Base-by-base conservation (phyloP, 139 green algal genomes). In the Pycnococcus provasolii region DNA sequence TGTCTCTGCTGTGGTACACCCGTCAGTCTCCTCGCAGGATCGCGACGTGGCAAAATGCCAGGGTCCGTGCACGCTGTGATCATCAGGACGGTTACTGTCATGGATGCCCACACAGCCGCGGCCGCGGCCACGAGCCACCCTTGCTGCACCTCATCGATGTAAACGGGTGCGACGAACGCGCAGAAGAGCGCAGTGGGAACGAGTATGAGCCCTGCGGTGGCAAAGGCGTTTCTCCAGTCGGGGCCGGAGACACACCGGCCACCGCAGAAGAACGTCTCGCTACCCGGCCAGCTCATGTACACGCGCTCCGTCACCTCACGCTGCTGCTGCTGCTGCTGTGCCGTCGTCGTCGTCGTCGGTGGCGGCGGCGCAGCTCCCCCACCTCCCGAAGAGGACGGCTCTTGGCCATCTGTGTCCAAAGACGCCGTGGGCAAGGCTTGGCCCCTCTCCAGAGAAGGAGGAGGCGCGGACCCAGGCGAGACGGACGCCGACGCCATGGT, bases 241-340 rank as follows among this genome's bases (percentile, higher is more conserved):
- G 67, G 67, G 9, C 67, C 67, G 55, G 58, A 55, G 43, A 73
- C 44, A 3, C 60, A 60, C 1, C 37, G 11, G n/a, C 67, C 67
- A 44, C 59, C 45, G 26, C 67, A 73, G 5, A 67, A 66, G 58
- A 73, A 73, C 48, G 15, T 66, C 45, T 67, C 51, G 51, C 62
- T 71, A 1, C 64, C 64, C 5, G 64, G 64, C 64, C 64, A 71
- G 15, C 13, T 53, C 2, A 50, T 8, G 64, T 71, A 59, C 3
- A 64, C 58, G 39, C 26, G 26, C 26, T 26, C 26, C 26, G 26
- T 26, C 26, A 26, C 26, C 26, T 26, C 26, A 26, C 26, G 26
- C 26, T 26, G 26, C 26, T 26, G 26, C 26, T 26, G 26, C 26
- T 26, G 26, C 26, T 26, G 26, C 26, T 26, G 0, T 26, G 26